Evolutionary conservation across 2,329 filamentous ascomycete genomes (phyloP), one percentile per base, ranked within the genome.

Genomic region (Colletotrichum sp.): DNA sequence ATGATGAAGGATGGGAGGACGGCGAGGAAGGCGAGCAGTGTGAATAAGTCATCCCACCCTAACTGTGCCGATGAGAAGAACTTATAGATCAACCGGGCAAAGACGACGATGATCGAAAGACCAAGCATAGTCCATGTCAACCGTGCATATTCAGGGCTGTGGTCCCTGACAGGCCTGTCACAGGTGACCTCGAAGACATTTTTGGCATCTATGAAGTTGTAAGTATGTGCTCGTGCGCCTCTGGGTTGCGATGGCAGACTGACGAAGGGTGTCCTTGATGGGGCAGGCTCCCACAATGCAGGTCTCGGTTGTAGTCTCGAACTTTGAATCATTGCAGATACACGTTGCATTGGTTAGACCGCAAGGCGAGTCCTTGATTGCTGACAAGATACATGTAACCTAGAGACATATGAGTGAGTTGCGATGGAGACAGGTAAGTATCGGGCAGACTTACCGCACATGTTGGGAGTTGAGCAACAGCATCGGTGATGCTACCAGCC

Each of bases 1-100:
- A 83, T 77, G 22, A 80, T 76, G 1, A 78, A 78, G 29, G 78
- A 79, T 1, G 80, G 79, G 3, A 82, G 59, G 19, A 77, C 78
- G 13, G 79, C 63, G 22, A 81, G 16, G 29, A 80, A 67, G 11
- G 80, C 78, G 2, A 78, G 39, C 0, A 82, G 55, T 8, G 82
- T 81, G 30, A 80, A 79, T 25, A 82, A 79, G 55, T 85, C 83
- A 34, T 85, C 83, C 11, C 82, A 72, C 1, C 78, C 81, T 12
- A 85, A 83, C 2, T 80, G 34, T n/a, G 72, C 32, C 25, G 67
- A 75, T 71, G 25, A 82, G 64, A 36, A 80, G 27, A 83, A 81
- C 64, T 79, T 79, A 25, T 80, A 80, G 5, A 80, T 77, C 19
- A 85, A 82, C 30, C 86, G 84, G 8, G 86, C 80, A 3, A 80